Evolutionary conservation across 192 early-diverging fungal species (phyloP).

Genomic region (Lobosporangium transversale): DNA sequence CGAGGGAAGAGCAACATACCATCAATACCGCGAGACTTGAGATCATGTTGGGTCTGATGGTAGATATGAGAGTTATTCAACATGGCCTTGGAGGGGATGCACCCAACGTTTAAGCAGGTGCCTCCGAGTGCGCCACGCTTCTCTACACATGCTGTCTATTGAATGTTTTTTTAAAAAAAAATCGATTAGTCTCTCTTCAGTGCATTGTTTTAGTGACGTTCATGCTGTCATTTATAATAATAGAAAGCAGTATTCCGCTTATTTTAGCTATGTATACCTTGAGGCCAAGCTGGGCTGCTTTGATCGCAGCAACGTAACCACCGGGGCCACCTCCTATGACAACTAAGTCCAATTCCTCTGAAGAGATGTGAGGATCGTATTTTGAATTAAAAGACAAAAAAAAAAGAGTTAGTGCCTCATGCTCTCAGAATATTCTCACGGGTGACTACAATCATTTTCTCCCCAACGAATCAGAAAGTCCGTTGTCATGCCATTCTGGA

Average conservation of each 20-base stretch:
- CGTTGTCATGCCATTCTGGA: neutral
- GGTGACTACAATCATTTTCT: neutral
- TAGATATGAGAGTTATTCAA: constrained; percentile 98
- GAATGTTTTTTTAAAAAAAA: too few relatives aligned
- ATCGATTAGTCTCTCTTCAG: too few relatives aligned
- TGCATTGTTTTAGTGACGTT: too few relatives aligned
- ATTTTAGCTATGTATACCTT: too few relatives aligned
- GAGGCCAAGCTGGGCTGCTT: constrained; percentile 96
- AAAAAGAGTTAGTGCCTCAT: constrained; percentile 1
- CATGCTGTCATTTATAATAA: too few relatives aligned
- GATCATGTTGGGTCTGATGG: constrained; percentile 92
- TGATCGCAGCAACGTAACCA: constrained; percentile 98
- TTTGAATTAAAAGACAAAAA: constrained; percentile 1
- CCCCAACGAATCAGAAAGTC: constrained; percentile 17
- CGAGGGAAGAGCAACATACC: constrained; percentile 58
- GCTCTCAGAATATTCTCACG: constrained; percentile 36
- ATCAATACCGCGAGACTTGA: constrained; percentile 94
- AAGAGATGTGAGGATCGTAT: neutral
- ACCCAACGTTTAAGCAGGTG: constrained; percentile 99
- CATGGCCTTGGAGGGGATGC: constrained; percentile 99
- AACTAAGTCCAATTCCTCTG: constrained; percentile 78
- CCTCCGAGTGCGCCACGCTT: constrained; percentile 95
- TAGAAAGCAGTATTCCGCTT: too few relatives aligned
- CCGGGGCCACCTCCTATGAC: constrained; percentile 97
- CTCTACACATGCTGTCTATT: constrained; percentile 95